Conservation (phyloP, 768 basidiomycete species). For the Suillus plorans region DNA sequence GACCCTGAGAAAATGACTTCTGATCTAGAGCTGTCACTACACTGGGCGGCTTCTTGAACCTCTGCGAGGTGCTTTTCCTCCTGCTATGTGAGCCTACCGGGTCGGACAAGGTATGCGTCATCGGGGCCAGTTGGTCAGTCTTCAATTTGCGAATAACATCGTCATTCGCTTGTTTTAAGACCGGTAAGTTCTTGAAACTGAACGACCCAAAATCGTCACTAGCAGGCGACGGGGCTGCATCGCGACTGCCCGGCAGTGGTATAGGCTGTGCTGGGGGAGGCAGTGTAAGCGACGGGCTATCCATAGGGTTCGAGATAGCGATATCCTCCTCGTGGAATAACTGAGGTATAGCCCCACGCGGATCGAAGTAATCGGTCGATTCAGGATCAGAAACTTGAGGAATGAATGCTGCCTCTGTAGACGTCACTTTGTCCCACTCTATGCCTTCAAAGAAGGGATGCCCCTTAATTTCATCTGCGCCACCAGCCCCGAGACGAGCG, state of each 20-base stretch:
- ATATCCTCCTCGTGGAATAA: slow-evolving; percentile 90
- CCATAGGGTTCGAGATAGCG: slow-evolving; percentile 49
- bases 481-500: slow-evolving; percentile 79
- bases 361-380: slow-evolving; percentile 99
- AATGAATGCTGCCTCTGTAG: slow-evolving; percentile 89
- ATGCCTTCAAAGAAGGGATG: slow-evolving; percentile 91
- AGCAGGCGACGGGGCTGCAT: slow-evolving; percentile 50
- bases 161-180: slow-evolving; percentile 97
- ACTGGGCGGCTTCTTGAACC: slow-evolving; percentile 78
- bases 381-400: slow-evolving; percentile 95
- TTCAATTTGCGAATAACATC: slow-evolving; percentile 95
- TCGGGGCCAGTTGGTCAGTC: slow-evolving; percentile 83
- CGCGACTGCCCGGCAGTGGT: slow-evolving; percentile 36
- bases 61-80: slow-evolving; percentile 78
- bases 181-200: slow-evolving; percentile 95
- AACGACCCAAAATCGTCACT: slow-evolving; percentile 96
- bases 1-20: slow-evolving; percentile 64
- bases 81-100: slow-evolving; percentile 57
- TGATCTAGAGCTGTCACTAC: slow-evolving; percentile 71
- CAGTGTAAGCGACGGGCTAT: slow-evolving; percentile 37
- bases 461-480: slow-evolving; percentile 88
- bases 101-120: slow-evolving; percentile 72
- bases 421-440: slow-evolving; percentile 91
- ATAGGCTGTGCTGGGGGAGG: slow-evolving; percentile 18
- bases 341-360: slow-evolving; percentile 88